A percentile compares a stretch with the other conserved stretches of the same genome.
Evolutionary conservation across 2,329 filamentous ascomycete species (phyloP).

Genomic region (Aspergillus quadrilineatus): DNA sequence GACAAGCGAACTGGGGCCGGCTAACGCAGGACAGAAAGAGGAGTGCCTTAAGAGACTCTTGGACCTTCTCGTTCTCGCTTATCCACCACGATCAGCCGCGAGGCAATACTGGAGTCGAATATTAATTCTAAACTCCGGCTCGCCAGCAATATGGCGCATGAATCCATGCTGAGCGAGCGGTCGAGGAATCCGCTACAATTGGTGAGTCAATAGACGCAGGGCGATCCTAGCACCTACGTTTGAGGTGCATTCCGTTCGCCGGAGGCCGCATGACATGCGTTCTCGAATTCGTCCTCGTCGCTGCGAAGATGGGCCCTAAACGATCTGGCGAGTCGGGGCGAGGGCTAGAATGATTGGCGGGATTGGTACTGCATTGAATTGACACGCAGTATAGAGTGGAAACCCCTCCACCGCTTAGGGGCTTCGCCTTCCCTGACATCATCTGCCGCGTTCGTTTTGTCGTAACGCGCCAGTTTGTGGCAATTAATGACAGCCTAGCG

Average conservation of each 20-base stretch:
- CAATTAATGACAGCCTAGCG: not conserved
- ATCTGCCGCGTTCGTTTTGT: constrained; percentile 9
- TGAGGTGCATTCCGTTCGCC: constrained; percentile 11
- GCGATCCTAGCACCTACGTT: constrained; percentile 7
- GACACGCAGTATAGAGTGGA: constrained; percentile 1
- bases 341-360: constrained; percentile 1
- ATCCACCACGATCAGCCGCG: constrained; percentile 1
- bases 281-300: constrained; percentile 2
- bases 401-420: constrained; percentile 15
- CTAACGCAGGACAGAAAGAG: not conserved
- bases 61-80: not conserved
- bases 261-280: constrained; percentile 20
- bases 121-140: not conserved
- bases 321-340: constrained; percentile 5
- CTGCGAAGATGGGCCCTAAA: constrained; percentile 1
- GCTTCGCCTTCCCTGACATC: constrained; percentile 14
- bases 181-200: constrained; percentile 2
- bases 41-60: not conserved
- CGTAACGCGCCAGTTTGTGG: constrained; percentile 2
- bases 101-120: not conserved
- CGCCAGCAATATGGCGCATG: not conserved
- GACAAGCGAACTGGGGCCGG: constrained; percentile 10
- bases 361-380: constrained; percentile 12
- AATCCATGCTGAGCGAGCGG: not conserved
- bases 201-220: not conserved